These are phyloP conservation scores for Colletotrichum sp. DNA, from an alignment of 2,329 filamentous ascomycete genomes.

Conservation along the genomic window DNA sequence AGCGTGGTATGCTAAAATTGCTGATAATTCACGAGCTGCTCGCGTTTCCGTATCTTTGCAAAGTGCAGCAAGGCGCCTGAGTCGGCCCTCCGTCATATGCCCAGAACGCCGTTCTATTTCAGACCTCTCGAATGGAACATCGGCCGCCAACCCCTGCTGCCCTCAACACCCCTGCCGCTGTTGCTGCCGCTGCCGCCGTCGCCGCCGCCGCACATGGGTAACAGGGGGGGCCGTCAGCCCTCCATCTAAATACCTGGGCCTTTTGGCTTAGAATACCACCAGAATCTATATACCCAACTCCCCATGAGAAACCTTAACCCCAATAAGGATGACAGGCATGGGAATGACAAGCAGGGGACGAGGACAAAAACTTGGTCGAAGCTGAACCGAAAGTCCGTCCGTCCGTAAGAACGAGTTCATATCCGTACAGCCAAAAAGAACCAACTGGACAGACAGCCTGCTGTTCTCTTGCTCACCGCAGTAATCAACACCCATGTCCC, in stretches of 20 bases:
- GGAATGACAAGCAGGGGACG: not conserved
- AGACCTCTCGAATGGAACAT: conserved; percentile 5
- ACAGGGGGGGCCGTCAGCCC: not conserved
- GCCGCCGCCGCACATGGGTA: not conserved
- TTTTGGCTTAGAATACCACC: not conserved
- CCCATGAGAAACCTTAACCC: not conserved
- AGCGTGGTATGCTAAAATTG: not conserved
- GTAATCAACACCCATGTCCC: not conserved
- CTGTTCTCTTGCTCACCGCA: not conserved
- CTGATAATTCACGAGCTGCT: not conserved
- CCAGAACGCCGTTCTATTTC: conserved; percentile 8
- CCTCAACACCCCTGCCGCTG: not conserved
- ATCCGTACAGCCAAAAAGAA: not conserved
- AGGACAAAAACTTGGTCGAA: not conserved
- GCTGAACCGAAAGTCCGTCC: not conserved
- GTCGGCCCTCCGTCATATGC: not conserved
- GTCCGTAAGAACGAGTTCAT: not conserved
- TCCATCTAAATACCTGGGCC: not conserved
- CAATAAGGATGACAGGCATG: not conserved
- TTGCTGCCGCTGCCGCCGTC: not conserved
- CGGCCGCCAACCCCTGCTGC: not conserved
- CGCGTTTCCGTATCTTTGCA: not conserved
- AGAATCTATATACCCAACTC: not conserved
- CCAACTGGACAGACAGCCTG: not conserved
- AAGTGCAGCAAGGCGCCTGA: not conserved